Evolutionary conservation across 2,329 filamentous ascomycete species (phyloP).

Genomic region (Xylariaceae sp.): DNA sequence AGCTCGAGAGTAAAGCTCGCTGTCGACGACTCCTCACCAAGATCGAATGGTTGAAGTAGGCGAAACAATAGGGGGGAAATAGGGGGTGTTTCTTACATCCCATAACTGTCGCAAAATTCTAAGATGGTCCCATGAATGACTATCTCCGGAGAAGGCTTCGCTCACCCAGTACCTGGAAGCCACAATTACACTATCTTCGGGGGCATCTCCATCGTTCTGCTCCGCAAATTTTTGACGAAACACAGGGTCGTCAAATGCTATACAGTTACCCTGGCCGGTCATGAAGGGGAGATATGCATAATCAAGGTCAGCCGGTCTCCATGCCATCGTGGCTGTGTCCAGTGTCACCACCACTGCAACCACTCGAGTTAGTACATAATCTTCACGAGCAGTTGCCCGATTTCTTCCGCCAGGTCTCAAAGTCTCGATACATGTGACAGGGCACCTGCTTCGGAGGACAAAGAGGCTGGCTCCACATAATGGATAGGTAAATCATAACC

Average conservation of each 20-base stretch:
- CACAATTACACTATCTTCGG: conserved; percentile 46
- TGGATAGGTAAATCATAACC: too few species aligned
- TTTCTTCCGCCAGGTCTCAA: too few species aligned
- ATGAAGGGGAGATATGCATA: conserved; percentile 60
- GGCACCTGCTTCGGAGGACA: too few species aligned
- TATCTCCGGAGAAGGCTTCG: conserved; percentile 26
- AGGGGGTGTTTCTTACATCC: conserved; percentile 5
- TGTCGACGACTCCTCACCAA: too few species aligned
- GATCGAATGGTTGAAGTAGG: too few species aligned
- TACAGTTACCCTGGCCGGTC: conserved; percentile 54
- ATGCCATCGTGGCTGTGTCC: conserved; percentile 67
- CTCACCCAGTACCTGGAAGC: conserved; percentile 27
- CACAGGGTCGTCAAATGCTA: conserved; percentile 66
- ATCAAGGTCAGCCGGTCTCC: conserved; percentile 68
- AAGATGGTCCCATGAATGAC: conserved; percentile 27
- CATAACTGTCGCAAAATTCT: conserved; percentile 26
- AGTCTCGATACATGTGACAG: too few species aligned
- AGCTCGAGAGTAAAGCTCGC: too few species aligned
- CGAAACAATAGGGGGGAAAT: too few species aligned
- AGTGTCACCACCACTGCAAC: conserved; percentile 63
- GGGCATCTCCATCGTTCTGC: conserved; percentile 42
- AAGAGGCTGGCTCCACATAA: too few species aligned
- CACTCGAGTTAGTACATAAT: too few species aligned
- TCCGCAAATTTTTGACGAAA: conserved; percentile 58
- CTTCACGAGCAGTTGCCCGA: too few species aligned